These are phyloP conservation scores for Hypholoma fasciculare DNA, from an alignment of 768 basidiomycete species.

Conservation along the genomic window DNA sequence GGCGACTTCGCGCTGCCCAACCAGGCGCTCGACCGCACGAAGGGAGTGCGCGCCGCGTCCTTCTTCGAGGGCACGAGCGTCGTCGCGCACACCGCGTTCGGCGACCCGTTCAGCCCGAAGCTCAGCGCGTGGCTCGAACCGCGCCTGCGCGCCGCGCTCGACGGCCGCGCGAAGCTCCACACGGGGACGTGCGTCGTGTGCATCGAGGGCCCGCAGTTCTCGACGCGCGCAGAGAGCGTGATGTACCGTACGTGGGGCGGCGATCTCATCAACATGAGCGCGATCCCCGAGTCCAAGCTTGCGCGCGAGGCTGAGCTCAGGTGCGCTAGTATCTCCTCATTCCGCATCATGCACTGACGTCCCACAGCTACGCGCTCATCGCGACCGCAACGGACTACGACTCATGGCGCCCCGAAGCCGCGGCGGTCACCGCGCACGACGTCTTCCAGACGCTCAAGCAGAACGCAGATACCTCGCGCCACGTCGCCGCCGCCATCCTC, in stretches of 20 bases:
- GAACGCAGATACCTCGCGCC: slow-evolving; percentile 86
- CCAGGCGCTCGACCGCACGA: slow-evolving; percentile 96
- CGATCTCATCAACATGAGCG: slow-evolving; percentile 97
- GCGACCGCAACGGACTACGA: slow-evolving; percentile 95
- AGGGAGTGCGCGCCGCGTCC: slow-evolving; percentile 84
- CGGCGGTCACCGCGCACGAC: slow-evolving; percentile 86
- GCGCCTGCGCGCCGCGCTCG: slow-evolving; percentile 64
- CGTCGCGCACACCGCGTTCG: slow-evolving; percentile 93
- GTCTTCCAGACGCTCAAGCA: slow-evolving; percentile 85
- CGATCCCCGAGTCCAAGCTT: slow-evolving; percentile 94
- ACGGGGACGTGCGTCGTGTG: slow-evolving; percentile 86
- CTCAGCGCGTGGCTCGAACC: slow-evolving; percentile 67
- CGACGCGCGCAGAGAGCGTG: slow-evolving; percentile 92
- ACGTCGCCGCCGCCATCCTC: slow-evolving; percentile 68
- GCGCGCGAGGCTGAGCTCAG: slow-evolving; percentile 94
- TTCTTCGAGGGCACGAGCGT: slow-evolving; percentile 84
- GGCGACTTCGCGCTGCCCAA: slow-evolving; percentile 86
- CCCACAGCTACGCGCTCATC: slow-evolving; percentile 82
- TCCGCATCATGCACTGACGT: not conserved
- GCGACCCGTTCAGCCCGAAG: slow-evolving; percentile 80
- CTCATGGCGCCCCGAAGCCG: slow-evolving; percentile 83
- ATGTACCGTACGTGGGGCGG: slow-evolving; percentile 95
- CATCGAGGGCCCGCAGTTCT: slow-evolving; percentile 98
- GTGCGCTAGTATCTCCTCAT: slow-evolving; percentile 38
- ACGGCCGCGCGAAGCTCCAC: slow-evolving; percentile 70